Evolutionary conservation across 78 protist genomes (phyloP).

Genomic region (Planoprotostelium fungivorum): DNA sequence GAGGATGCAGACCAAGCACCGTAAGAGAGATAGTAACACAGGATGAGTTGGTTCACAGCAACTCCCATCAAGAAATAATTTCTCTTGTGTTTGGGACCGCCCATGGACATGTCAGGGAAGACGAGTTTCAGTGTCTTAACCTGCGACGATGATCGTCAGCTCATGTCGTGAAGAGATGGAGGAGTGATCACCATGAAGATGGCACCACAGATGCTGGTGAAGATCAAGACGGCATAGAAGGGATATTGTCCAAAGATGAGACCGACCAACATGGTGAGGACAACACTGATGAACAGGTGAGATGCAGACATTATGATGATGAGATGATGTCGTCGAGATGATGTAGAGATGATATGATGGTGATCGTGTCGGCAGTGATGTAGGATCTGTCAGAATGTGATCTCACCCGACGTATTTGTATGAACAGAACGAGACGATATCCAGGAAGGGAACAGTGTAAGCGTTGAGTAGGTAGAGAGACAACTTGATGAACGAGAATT

Average conservation of each 20-base stretch:
- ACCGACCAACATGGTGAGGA: background rate
- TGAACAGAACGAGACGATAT: constrained; percentile 50
- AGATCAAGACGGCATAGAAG: background rate
- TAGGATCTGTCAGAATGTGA: too few species aligned
- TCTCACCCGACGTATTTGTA: constrained; percentile 70
- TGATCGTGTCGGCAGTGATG: too few species aligned
- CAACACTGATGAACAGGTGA: background rate
- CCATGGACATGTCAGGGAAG: background rate
- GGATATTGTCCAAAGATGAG: background rate
- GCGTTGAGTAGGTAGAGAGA: constrained; percentile 56
- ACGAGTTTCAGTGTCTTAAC: background rate
- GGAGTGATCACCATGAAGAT: background rate
- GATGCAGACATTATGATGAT: background rate
- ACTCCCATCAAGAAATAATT: background rate
- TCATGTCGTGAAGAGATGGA: background rate
- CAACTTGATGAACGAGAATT: constrained; percentile 27
- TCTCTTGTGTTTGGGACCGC: background rate
- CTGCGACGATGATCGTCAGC: background rate
- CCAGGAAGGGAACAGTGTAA: constrained; percentile 48
- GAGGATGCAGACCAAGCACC: background rate
- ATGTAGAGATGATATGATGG: too few species aligned
- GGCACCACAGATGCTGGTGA: background rate
- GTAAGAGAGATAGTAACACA: background rate
- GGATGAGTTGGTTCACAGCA: background rate
- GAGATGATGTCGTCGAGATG: too few species aligned